phyloP scores from a whole-genome alignment of 208 protist species.

The Crithidia expoeki region DNA sequence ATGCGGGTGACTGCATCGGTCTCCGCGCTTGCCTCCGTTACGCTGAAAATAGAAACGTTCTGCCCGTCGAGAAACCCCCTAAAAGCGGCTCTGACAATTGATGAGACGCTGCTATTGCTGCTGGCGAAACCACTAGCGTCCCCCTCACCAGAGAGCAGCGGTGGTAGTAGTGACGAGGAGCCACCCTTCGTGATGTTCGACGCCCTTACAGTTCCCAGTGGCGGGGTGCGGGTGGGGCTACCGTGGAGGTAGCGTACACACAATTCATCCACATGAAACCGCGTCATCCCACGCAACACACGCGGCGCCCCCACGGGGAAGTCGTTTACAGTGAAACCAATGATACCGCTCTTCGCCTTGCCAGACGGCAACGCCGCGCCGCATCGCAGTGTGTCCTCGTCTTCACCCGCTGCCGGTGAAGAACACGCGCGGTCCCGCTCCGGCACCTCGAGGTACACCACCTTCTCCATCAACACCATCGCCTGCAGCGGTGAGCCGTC shows the following conservation, averaged over 20 bases:
- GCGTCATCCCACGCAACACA: slow-evolving; percentile 5
- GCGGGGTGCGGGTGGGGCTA: neutral
- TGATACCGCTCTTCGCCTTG: neutral
- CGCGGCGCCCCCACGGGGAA: neutral
- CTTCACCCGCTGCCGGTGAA: neutral
- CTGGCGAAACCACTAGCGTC: neutral
- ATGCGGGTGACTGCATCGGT: slow-evolving; percentile 30
- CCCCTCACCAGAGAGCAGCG: neutral
- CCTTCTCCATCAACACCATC: slow-evolving; percentile 3
- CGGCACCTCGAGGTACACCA: slow-evolving; percentile 14
- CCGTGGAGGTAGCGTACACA: neutral
- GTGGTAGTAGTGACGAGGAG: neutral
- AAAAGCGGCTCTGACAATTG: slow-evolving; percentile 23
- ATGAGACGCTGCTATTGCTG: slow-evolving; percentile 4
- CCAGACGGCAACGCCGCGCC: neutral
- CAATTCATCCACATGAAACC: slow-evolving; percentile 7
- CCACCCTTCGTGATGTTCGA: no score
- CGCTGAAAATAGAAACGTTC: slow-evolving; percentile 41
- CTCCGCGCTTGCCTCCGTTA: slow-evolving; percentile 19
- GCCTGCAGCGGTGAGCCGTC: neutral
- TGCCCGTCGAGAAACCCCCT: slow-evolving; percentile 32
- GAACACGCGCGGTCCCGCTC: neutral
- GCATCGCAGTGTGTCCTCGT: neutral
- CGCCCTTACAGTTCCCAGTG: neutral
- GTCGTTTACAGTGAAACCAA: slow-evolving; percentile 18